A percentile compares a stretch with the other conserved stretches of the same genome.
phyloP scores from a whole-genome alignment of 306 rosid species.

The Malus sieversii region DNA sequence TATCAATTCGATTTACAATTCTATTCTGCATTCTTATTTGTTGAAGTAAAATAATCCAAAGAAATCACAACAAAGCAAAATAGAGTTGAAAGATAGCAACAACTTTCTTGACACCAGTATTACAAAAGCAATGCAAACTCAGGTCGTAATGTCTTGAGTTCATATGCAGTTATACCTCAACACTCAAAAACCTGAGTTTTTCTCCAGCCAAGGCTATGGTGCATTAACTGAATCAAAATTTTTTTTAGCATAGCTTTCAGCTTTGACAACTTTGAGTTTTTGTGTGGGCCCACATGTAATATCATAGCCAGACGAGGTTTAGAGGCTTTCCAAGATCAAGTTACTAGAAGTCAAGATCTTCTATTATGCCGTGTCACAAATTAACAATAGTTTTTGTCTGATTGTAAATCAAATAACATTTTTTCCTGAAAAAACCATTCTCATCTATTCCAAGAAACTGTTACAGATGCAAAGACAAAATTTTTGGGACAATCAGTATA shows the following conservation, averaged over 20 bases:
- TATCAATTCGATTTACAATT: neutral
- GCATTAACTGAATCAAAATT: neutral
- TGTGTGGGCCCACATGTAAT: neutral
- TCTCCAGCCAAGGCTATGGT: neutral
- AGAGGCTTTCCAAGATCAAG: neutral
- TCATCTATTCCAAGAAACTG: neutral
- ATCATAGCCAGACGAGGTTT: neutral
- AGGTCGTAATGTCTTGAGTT: neutral
- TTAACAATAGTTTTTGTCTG: neutral
- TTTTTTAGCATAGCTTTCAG: neutral
- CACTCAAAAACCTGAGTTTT: neutral
- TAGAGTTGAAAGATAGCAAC: neutral
- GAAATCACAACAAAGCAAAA: neutral
- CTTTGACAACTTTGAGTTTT: neutral
- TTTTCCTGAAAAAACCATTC: neutral
- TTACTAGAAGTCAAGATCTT: neutral
- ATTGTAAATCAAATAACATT: neutral
- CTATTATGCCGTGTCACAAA: neutral
- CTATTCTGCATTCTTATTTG: neutral
- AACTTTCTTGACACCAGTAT: neutral
- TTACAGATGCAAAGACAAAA: neutral
- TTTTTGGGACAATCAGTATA: conserved; percentile 9
- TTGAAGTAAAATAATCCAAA: neutral
- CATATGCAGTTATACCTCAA: neutral
- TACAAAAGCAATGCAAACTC: neutral